Base-by-base conservation (phyloP, 768 basidiomycete species). In the Lactarius sp. region DNA sequence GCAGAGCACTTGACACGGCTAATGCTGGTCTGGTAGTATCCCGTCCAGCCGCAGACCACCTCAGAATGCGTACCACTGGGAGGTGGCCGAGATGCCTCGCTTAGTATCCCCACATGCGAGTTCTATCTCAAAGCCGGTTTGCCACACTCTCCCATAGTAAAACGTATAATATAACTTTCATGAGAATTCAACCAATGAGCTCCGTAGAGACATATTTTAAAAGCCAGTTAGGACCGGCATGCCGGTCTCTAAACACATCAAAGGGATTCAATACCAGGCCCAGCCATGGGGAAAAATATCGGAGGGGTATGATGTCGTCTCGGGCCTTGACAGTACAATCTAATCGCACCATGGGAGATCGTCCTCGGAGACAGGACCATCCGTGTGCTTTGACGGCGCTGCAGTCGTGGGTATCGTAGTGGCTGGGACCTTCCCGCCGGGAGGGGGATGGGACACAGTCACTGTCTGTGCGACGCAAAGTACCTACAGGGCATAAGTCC, bases 1-100 rank as follows among this genome's bases (percentile, higher is more conserved):
- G 80, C 18, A 68, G 70, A 10, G 73, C 73, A 18, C 63, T 79
- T 12, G 53, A 57, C 20, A 47, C 44, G 4, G 20, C 56, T 22
- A 57, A 33, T 13, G 20, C 56, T 20, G 34, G 44, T 10, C 12
- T 57, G 18, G 20, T 57, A 1, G 34, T 46, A 36, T 33, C 51
- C 18, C 22, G 34, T 33, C 6, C 16, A 46, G 18, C 16, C 18
- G 47, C 46, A 8, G 6, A 13, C 10, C 27, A 22, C 13, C 33
- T 49, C 3, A 16, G 27, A 52, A 14, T 9, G 18, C 9, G 7
- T 31, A 9, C 27, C n/a, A n/a, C 22, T 34, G 12, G 42, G 14
- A 34, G n/a, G 7, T 47, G 20, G 16, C 37, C 37, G 13, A 8
- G 14, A 36, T 56, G 16, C 6, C 44, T 22, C 31, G 14, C 9